phyloP scores from a whole-genome alignment of 2,329 filamentous ascomycete genomes.

The Akanthomyces uredinophilus region DNA sequence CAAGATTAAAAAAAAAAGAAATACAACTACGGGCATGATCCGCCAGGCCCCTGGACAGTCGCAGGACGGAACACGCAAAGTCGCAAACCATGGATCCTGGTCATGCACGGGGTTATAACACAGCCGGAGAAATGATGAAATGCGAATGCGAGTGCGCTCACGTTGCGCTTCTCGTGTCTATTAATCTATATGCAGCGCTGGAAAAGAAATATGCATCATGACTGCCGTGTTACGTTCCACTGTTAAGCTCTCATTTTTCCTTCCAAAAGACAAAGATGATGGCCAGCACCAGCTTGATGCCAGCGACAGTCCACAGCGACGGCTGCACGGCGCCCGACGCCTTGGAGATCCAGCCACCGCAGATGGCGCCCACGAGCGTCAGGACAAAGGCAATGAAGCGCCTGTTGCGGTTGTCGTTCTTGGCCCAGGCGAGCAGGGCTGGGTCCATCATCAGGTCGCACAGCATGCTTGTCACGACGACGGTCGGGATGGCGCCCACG shows the following conservation, averaged over 20 bases:
- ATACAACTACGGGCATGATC: background rate
- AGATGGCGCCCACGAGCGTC: slow-evolving; percentile 42
- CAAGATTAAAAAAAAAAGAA: background rate
- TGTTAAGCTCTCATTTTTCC: slow-evolving; percentile 2
- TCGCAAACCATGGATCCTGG: background rate
- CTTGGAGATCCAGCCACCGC: slow-evolving; percentile 44
- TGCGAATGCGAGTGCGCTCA: background rate
- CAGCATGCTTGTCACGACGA: slow-evolving; percentile 50
- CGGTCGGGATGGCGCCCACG: slow-evolving; percentile 49
- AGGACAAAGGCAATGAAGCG: slow-evolving; percentile 40
- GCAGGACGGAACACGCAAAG: background rate
- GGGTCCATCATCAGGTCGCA: slow-evolving; percentile 49
- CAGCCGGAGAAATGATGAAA: background rate
- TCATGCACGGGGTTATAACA: background rate
- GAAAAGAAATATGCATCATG: background rate
- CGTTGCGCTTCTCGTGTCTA: slow-evolving; percentile 7
- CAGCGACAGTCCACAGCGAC: slow-evolving; percentile 41
- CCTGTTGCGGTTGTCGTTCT: slow-evolving; percentile 47
- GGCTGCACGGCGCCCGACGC: slow-evolving; percentile 35
- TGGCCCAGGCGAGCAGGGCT: slow-evolving; percentile 35
- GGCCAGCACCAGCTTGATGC: slow-evolving; percentile 38
- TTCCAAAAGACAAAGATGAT: slow-evolving; percentile 32
- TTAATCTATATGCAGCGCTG: slow-evolving; percentile 15
- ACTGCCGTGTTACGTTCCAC: background rate
- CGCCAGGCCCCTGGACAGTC: background rate